Conservation (phyloP, 495 filamentous ascomycete genomes). For the Sphaerosporella brunnea region DNA sequence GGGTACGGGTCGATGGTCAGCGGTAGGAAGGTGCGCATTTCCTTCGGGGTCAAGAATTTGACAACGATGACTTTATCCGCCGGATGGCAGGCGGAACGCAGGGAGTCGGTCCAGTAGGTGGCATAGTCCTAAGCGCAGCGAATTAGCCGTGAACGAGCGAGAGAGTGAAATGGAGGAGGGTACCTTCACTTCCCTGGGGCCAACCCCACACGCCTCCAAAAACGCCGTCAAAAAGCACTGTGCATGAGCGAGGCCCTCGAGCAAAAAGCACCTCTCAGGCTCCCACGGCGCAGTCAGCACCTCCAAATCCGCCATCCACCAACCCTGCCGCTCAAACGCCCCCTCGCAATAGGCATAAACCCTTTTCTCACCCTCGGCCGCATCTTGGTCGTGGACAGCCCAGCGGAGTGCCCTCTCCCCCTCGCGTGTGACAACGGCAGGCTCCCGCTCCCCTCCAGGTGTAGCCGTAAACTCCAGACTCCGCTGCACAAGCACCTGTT, state of each 20-base stretch:
- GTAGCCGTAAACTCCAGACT: slow-evolving; percentile 13
- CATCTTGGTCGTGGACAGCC: not conserved
- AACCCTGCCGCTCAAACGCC: not conserved
- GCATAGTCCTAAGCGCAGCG: slow-evolving; percentile 6
- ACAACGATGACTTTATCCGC: slow-evolving; percentile 8
- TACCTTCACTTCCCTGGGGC: not conserved
- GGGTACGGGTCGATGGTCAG: slow-evolving; percentile 10
- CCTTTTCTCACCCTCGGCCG: slow-evolving; percentile 12
- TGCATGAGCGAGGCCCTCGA: slow-evolving; percentile 8
- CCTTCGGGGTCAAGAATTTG: slow-evolving; percentile 15
- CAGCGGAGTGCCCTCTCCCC: not conserved
- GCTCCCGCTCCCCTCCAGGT: not conserved
- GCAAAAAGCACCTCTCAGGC: slow-evolving; percentile 11
- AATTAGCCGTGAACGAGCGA: not conserved
- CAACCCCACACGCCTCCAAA: not conserved
- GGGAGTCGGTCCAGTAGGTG: slow-evolving; percentile 10
- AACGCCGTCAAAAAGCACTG: not conserved
- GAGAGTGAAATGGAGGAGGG: too few relatives aligned
- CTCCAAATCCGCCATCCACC: slow-evolving; percentile 14
- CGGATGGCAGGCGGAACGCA: not conserved
- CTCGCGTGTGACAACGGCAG: not conserved
- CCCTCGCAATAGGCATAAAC: slow-evolving; percentile 10
- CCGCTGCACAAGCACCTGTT: slow-evolving; percentile 10
- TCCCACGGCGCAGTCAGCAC: slow-evolving; percentile 11
- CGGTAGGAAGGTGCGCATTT: slow-evolving; percentile 13